These are phyloP conservation scores for Pichia sp. DNA, from an alignment of 1,139 yeast genomes.

Conservation along the genomic window DNA sequence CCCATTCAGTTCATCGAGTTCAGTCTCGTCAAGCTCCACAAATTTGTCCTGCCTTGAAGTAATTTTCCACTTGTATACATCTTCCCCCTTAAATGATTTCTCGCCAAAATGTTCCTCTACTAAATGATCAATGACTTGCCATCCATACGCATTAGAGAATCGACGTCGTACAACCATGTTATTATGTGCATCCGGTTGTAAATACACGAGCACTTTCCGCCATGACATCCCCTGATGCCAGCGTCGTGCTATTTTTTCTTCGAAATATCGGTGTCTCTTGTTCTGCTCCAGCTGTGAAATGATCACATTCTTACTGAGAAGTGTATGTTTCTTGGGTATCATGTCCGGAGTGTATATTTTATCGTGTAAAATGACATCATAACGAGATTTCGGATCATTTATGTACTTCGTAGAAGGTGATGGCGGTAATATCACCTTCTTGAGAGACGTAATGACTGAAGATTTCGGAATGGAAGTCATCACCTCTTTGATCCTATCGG, in stretches of 20 bases:
- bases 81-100: constrained; percentile 19
- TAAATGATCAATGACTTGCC: constrained; percentile 87
- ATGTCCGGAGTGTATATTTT: constrained; percentile 61
- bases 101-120: constrained; percentile 56
- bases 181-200: constrained; percentile 94
- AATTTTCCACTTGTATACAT: constrained; percentile 17
- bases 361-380: constrained; percentile 63
- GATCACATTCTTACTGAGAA: constrained; percentile 12
- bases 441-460: constrained; percentile 77
- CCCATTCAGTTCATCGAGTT: constrained; percentile 6
- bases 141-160: constrained; percentile 92
- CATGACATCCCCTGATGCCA: constrained; percentile 85
- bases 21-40: constrained; percentile 10
- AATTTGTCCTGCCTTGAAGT: constrained; percentile 4
- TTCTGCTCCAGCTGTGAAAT: constrained; percentile 21
- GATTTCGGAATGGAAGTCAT: constrained; percentile 45
- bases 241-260: constrained; percentile 80
- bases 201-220: constrained; percentile 83
- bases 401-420: constrained; percentile 67
- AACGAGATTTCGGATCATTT: constrained; percentile 50
- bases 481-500: constrained; percentile 1
- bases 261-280: constrained; percentile 36
- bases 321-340: constrained; percentile 22
- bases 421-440: constrained; percentile 79
- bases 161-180: constrained; percentile 84